Conservation (phyloP, 1,284 basidiomycete species). For the Lentinus polychrous region DNA sequence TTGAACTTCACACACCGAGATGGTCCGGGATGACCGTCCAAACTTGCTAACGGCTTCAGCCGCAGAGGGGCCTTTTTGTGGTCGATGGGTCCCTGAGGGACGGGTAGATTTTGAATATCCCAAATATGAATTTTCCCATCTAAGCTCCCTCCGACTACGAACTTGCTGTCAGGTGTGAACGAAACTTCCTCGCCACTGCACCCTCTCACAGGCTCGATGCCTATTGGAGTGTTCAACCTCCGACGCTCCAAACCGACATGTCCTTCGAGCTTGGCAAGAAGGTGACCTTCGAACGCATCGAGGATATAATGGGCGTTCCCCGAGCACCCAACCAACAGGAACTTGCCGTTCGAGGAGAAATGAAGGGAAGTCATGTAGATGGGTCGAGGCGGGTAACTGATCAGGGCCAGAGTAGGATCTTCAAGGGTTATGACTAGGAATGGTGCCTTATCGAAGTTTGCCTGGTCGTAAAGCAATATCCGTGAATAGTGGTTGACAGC, state of each 20-base stretch:
- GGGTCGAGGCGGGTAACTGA: slow-evolving; percentile 79
- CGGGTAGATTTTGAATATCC: slow-evolving; percentile 64
- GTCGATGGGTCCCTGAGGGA: slow-evolving; percentile 44
- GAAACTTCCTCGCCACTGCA: slow-evolving; percentile 85
- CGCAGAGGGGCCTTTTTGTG: slow-evolving; percentile 39
- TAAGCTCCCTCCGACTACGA: slow-evolving; percentile 74
- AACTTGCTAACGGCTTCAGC: slow-evolving; percentile 47
- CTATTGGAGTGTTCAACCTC: slow-evolving; percentile 37
- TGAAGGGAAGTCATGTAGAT: slow-evolving; percentile 88
- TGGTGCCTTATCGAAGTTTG: slow-evolving; percentile 87
- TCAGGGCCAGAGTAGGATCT: slow-evolving; percentile 67
- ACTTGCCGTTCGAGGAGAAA: slow-evolving; percentile 88
- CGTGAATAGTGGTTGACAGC: slow-evolving; percentile 82
- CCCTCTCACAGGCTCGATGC: slow-evolving; percentile 67
- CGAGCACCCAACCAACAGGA: slow-evolving; percentile 88
- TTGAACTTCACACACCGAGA: slow-evolving; percentile 84
- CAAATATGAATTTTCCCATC: slow-evolving; percentile 78
- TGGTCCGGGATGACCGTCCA: slow-evolving; percentile 79
- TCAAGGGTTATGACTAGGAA: slow-evolving; percentile 81
- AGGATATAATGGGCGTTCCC: slow-evolving; percentile 90
- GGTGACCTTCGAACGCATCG: slow-evolving; percentile 79
- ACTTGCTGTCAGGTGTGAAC: slow-evolving; percentile 92
- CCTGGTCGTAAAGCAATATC: slow-evolving; percentile 85
- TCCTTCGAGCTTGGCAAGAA: slow-evolving; percentile 81
- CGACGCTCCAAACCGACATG: slow-evolving; percentile 69